Conservation (phyloP, 2,329 filamentous ascomycete species). For the Monosporascus sp. region DNA sequence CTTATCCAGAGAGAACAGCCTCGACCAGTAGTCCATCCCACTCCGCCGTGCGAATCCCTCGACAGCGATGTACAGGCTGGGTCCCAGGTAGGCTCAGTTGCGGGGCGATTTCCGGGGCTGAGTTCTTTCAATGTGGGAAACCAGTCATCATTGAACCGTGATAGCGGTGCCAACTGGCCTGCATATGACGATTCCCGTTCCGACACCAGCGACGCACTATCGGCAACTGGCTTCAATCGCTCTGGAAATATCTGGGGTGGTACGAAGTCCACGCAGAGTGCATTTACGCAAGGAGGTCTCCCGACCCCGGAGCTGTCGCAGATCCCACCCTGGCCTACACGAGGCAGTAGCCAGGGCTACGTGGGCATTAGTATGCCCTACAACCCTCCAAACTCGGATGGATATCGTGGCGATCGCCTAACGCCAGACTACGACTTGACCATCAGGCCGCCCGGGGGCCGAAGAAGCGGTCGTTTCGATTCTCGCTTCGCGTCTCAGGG, state of each 20-base stretch:
- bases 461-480: conserved; percentile 44
- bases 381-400: conserved; percentile 29
- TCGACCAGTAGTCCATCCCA: conserved; percentile 52
- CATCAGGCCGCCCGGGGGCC: conserved; percentile 34
- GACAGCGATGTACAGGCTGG: conserved; percentile 20
- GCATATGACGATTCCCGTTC: conserved; percentile 49
- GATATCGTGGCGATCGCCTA: conserved; percentile 40
- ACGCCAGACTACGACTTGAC: conserved; percentile 44
- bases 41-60: conserved; percentile 20
- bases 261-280: conserved; percentile 32
- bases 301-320: conserved; percentile 30
- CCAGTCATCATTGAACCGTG: conserved; percentile 30
- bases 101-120: conserved; percentile 15
- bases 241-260: conserved; percentile 52
- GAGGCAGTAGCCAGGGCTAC: conserved; percentile 34
- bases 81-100: conserved; percentile 25
- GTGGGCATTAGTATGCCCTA: conserved; percentile 34
- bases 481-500: conserved; percentile 26
- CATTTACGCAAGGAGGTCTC: conserved; percentile 18
- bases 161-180: conserved; percentile 46
- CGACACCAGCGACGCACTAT: conserved; percentile 50
- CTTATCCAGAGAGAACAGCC: conserved; percentile 58
- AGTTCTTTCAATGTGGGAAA: conserved; percentile 21
- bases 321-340: conserved; percentile 42
- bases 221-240: conserved; percentile 46